Percentiles rank a stretch among this genome's conserved stretches.
Conservation (phyloP, 163 green algal genomes). For the Scenedesmus sp. region DNA sequence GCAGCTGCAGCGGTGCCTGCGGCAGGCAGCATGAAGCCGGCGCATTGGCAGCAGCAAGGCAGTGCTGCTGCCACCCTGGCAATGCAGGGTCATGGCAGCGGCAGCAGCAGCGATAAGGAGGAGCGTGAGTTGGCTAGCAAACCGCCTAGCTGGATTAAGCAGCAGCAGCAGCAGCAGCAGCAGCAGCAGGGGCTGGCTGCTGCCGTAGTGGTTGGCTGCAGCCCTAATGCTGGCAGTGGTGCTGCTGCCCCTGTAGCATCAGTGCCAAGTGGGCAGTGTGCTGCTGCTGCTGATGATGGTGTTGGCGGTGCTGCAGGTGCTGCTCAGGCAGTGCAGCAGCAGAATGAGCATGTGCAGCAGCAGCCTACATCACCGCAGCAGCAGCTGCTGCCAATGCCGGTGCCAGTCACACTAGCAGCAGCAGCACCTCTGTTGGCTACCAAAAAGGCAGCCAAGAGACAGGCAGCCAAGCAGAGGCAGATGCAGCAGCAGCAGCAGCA, state of each 20-base stretch:
- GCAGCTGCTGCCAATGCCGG: not conserved
- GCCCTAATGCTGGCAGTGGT: not conserved
- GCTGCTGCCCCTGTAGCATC: not conserved
- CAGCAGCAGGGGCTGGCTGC: not conserved
- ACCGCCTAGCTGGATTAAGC: not conserved
- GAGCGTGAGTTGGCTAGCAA: not conserved
- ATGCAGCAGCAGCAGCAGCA: slow-evolving; percentile 19
- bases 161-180: slow-evolving; percentile 9
- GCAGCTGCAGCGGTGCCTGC: not conserved
- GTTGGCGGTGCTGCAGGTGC: not conserved
- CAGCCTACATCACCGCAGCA: not conserved
- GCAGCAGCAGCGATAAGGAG: slow-evolving; percentile 41
- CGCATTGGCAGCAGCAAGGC: not conserved
- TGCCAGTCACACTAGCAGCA: not conserved
- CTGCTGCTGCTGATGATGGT: not conserved
- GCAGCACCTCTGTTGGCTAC: not conserved
- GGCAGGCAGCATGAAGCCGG: not conserved
- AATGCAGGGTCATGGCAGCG: slow-evolving; percentile 32
- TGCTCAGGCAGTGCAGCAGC: not conserved
- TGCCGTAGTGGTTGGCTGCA: not conserved
- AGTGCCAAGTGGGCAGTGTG: not conserved
- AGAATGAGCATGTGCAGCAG: not conserved
- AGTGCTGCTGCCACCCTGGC: slow-evolving; percentile 18
- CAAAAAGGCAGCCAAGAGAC: not conserved
- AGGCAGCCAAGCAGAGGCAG: slow-evolving; percentile 17